Base-by-base conservation (phyloP, 495 filamentous ascomycete species). In the Hypoxylon perforatum region DNA sequence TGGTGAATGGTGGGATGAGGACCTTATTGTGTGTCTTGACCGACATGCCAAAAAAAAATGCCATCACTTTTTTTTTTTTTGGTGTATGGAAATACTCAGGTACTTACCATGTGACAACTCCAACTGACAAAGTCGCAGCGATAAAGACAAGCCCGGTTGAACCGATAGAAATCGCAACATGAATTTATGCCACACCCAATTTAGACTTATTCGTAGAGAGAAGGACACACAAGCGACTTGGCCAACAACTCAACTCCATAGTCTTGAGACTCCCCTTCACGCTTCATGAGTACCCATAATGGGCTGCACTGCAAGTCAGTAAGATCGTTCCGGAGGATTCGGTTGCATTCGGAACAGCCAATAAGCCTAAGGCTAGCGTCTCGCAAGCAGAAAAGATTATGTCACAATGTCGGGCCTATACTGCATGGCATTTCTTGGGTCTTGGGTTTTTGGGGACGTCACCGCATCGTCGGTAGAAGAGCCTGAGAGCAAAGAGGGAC, bases 221-320 rank as follows among this genome's bases (percentile, higher is more conserved):
- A n/a, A n/a, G n/a, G n/a, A n/a, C n/a, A n/a, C n/a, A n/a, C n/a
- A n/a, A n/a, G n/a, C n/a, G n/a, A n/a, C n/a, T n/a, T n/a, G n/a
- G n/a, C n/a, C n/a, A n/a, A n/a, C n/a, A n/a, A n/a, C n/a, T n/a
- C n/a, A n/a, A n/a, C n/a, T n/a, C n/a, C n/a, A n/a, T n/a, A n/a
- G n/a, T n/a, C n/a, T n/a, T n/a, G n/a, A n/a, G n/a, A n/a, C n/a
- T n/a, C n/a, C n/a, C n/a, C n/a, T n/a, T n/a, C n/a, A n/a, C 47
- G 22, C 46, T 51, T 52, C 60, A 63, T 38, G 49, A 69, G 53
- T 41, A 46, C 57, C 33, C 19, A 23, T 57, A 60, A 50, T 60
- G n/a, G n/a, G n/a, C n/a, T n/a, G n/a, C n/a, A n/a, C 57, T 64
- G 66, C 66, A 69, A 69, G 60, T 69, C 61, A 64, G 56, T 44